Evolutionary conservation across 805 yeast genomes (phyloP), one percentile per base, ranked within the genome.

Genomic region (Blastobotrys muscicola): DNA sequence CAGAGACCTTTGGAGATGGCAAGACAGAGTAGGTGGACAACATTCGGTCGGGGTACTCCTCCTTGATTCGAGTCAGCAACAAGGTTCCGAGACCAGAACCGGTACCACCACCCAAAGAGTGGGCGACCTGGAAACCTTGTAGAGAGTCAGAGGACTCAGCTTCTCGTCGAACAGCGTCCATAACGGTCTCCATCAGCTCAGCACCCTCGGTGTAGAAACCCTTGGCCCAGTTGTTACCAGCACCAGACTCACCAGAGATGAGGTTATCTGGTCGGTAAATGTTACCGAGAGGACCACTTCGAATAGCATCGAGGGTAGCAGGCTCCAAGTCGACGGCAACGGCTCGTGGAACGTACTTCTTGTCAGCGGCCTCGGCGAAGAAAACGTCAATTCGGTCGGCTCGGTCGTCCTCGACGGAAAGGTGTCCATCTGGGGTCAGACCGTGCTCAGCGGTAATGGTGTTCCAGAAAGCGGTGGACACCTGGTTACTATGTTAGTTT

Each of bases 121-220:
- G 87, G 29, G 86, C 71, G 61, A 87, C 81, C 69, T 87, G 96
- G 78, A 87, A 87, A 55, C 96, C 96, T 70, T 87, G 96, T 56
- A 87, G 74, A 49, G 94, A 82, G 64, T 87, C 96, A 65, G 94
- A 79, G 36, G 82, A 82, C 70, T 87, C 96, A 30, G 94, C 95
- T 67, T 87, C 96, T 65, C 95, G 81, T 69, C 96, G 80, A 38
- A 87, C 78, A 31, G 83, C 86, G 53, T 87, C 96, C 73, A 87
- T 67, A 14, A 87, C 95, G 16, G 86, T 76, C 59, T 87, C 95
- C 36, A 85, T 89, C 52, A 87, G 73, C 70, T 87, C 96, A 3
- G 96, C 95, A 56, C 96, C 96, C 66, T 87, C 96, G 33, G 96
- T 87, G 71, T 87, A 87, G 68, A 84, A 92, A 60, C 96, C 96